Base-by-base conservation (phyloP, 2,329 filamentous ascomycete genomes). In the Cytospora paraplurivora region DNA sequence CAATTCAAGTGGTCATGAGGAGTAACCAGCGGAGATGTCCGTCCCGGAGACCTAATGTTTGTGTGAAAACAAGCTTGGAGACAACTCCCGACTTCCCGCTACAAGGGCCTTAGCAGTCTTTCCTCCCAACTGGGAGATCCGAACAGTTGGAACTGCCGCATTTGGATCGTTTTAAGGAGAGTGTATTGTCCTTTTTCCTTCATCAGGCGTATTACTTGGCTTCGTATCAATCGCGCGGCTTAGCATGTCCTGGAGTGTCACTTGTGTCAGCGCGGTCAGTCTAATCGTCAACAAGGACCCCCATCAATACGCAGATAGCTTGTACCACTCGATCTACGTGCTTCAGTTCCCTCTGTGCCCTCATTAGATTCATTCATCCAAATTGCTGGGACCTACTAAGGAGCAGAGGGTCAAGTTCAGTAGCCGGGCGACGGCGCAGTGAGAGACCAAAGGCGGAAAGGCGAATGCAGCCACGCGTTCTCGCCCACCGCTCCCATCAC, bases 31-130 rank as follows among this genome's bases (percentile, higher is more conserved):
- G 21, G 56, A 32, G 13, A 34, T 53, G 41, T 21, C 44, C 38
- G 3, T 21, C 19, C 12, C 33, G 17, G 15, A 35, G 19, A 21
- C 34, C 52, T 65, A 7, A 19, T 41, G 32, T 56, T 59, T 59
- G 63, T 32, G 51, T 32, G 51, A 34, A 44, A 62, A 59, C 41
- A 53, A 19, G 12, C 15, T 32, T 50, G n/a, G 38, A 10, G 19
- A 34, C 38, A 19, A 27, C 4, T 19, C 32, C 34, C 37, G 13
- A 34, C 17, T 27, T 7, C 33, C 27, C 12, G 33, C 12, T 11
- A 34, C 5, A 15, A 35, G 15, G 50, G 15, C 4, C 8, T 4
- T 19, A n/a, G 44, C 7, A 44, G n/a, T 19, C 38, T 44, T 13
- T 44, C 7, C n/a, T 47, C 44, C 44, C n/a, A 4, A 4, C 44